Conservation (phyloP, 2,329 filamentous ascomycete genomes). For the Huntiella omanensis region DNA sequence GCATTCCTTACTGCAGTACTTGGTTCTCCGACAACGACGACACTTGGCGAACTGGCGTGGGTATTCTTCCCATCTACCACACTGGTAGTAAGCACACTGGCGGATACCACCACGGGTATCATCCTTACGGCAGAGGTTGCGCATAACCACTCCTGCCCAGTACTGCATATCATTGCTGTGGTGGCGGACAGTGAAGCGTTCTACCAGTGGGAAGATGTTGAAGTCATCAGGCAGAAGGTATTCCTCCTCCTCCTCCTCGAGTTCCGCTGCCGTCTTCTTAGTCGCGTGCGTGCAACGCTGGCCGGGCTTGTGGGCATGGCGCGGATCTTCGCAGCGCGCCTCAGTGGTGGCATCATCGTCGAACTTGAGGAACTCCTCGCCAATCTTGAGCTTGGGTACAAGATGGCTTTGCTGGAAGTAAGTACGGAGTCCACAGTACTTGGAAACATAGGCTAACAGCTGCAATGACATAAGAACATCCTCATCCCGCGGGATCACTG, state of each 20-base stretch:
- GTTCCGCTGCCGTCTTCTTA: conserved; percentile 16
- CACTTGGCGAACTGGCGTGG: conserved; percentile 97
- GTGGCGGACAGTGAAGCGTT: conserved; percentile 93
- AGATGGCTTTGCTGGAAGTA: conserved; percentile 94
- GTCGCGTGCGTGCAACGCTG: background rate
- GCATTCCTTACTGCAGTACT: conserved; percentile 99
- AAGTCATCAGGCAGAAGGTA: conserved; percentile 86
- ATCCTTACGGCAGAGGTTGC: conserved; percentile 94
- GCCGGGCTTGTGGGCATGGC: background rate
- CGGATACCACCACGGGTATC: conserved; percentile 85
- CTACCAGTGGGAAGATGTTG: conserved; percentile 94
- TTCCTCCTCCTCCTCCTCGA: conserved; percentile 49
- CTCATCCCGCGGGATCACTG: conserved; percentile 89
- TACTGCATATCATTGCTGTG: conserved; percentile 98
- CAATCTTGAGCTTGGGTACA: conserved; percentile 79
- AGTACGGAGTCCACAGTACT: conserved; percentile 87
- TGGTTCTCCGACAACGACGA: conserved; percentile 83
- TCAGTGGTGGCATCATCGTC: conserved; percentile 37
- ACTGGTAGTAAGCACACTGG: conserved; percentile 95
- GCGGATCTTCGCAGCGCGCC: background rate
- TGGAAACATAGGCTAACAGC: conserved; percentile 89
- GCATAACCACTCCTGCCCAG: conserved; percentile 98
- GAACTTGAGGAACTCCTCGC: conserved; percentile 61
- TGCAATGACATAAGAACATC: conserved; percentile 97
- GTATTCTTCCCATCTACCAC: conserved; percentile 95